These are phyloP conservation scores for Paralagenidium karlingii DNA, from an alignment of 352 stramenopile genomes.

Conservation along the genomic window DNA sequence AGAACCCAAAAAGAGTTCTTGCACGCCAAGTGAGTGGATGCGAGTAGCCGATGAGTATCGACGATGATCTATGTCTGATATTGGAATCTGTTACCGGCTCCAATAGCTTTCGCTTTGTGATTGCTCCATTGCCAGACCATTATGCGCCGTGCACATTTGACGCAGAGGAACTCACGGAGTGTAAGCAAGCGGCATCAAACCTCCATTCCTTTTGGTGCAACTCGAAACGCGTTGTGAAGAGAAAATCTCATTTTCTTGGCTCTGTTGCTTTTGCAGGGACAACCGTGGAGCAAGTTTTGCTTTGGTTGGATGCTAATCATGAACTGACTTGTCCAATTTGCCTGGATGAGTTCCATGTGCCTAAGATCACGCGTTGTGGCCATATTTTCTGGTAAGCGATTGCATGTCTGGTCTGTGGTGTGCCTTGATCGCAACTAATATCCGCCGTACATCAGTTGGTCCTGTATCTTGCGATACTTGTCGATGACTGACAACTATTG, in stretches of 20 bases:
- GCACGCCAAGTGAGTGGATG: conserved; percentile 53
- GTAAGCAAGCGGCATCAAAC: conserved; percentile 14
- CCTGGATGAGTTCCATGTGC: conserved; percentile 56
- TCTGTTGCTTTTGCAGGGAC: conserved; percentile 30
- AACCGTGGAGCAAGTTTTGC: conserved; percentile 69
- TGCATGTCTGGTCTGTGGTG: not conserved
- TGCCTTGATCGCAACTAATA: not conserved
- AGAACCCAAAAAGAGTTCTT: conserved; percentile 77
- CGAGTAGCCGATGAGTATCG: not conserved
- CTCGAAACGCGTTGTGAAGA: not conserved
- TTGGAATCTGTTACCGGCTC: not conserved
- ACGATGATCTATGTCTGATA: not conserved
- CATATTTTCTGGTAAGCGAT: conserved; percentile 70
- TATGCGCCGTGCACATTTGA: conserved; percentile 41
- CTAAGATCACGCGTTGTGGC: conserved; percentile 80
- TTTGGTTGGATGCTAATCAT: conserved; percentile 56
- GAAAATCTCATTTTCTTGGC: not conserved
- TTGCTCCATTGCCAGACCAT: conserved; percentile 36
- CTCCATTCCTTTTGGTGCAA: not conserved
- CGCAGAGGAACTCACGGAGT: conserved; percentile 68
- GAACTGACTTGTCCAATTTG: conserved; percentile 65
- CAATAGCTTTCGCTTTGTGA: conserved; percentile 69
- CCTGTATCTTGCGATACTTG: conserved; percentile 71
- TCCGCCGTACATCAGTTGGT: conserved; percentile 29
- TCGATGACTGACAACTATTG: conserved; percentile 82